Evolutionary conservation across 495 filamentous ascomycete species (phyloP).

Genomic region (Podospora pseudocomata): DNA sequence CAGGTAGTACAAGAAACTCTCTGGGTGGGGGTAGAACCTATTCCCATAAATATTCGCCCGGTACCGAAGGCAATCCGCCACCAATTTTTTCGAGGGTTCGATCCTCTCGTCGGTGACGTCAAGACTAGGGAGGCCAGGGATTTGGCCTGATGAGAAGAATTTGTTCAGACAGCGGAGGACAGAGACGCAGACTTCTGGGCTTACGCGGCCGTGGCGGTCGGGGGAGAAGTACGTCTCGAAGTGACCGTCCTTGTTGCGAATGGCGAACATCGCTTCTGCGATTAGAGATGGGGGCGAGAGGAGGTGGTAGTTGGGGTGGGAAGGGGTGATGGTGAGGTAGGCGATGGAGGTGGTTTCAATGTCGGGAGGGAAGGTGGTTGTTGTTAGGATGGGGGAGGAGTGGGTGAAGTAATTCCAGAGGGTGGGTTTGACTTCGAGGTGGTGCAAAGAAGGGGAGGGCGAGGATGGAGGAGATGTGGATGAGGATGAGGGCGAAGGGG

Average conservation of each 20-base stretch:
- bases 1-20: conserved; percentile 23
- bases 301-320: neutral
- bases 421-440: too few relatives aligned
- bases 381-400: conserved; percentile 11
- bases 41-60: conserved; percentile 18
- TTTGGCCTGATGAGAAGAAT: conserved; percentile 1
- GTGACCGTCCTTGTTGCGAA: conserved; percentile 19
- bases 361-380: conserved; percentile 19
- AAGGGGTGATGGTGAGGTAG: conserved; percentile 19
- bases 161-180: conserved; percentile 23
- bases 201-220: conserved; percentile 12
- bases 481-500: neutral
- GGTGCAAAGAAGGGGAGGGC: too few relatives aligned
- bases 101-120: neutral
- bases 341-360: conserved; percentile 27
- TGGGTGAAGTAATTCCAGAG: conserved; percentile 16
- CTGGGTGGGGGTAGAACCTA: conserved; percentile 17
- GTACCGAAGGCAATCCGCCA: conserved; percentile 2
- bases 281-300: neutral
- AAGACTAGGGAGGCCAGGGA: too few relatives aligned
- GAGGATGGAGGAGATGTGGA: neutral
- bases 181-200: conserved; percentile 22
- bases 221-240: conserved; percentile 24
- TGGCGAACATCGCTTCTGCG: neutral
- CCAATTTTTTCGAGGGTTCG: neutral